A percentile compares a stretch with the other conserved stretches of the same genome.
phyloP scores from a whole-genome alignment of 306 rosid species.

The Bauhinia variegata region DNA sequence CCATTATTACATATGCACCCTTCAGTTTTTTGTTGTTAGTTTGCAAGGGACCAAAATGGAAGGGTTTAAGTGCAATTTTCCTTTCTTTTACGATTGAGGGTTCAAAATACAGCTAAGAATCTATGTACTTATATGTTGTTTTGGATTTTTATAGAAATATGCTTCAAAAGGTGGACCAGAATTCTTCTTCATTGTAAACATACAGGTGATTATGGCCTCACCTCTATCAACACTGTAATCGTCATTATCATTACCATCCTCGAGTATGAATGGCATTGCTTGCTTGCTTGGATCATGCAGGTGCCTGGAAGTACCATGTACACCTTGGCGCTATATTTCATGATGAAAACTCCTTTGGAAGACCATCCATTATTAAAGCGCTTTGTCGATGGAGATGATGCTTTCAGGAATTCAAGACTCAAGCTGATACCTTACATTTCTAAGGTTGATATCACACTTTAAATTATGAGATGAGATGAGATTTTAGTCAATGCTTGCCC shows the following conservation, averaged over 20 bases:
- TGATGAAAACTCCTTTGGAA: slow-evolving; percentile 73
- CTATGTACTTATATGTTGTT: slow-evolving; percentile 9
- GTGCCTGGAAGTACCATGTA: slow-evolving; percentile 68
- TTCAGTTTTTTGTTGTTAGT: no score
- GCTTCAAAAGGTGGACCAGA: slow-evolving; percentile 72
- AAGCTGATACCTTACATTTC: slow-evolving; percentile 83
- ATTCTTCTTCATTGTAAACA: slow-evolving; percentile 79
- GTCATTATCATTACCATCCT: not conserved
- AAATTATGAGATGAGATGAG: no score
- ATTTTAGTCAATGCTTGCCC: no score
- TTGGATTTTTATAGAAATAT: slow-evolving; percentile 54
- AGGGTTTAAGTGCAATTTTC: no score
- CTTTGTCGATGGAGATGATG: slow-evolving; percentile 87
- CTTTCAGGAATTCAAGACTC: slow-evolving; percentile 84
- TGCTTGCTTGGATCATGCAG: slow-evolving; percentile 43
- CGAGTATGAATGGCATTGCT: slow-evolving; percentile 5
- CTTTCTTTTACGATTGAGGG: not conserved
- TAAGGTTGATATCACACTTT: no score
- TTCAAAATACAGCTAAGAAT: not conserved
- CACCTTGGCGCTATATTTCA: slow-evolving; percentile 74
- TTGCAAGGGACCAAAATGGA: no score
- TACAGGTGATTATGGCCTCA: slow-evolving; percentile 57
- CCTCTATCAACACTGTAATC: slow-evolving; percentile 3
- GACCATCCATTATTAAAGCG: slow-evolving; percentile 61
- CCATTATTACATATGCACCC: no score